phyloP scores from a whole-genome alignment of 805 yeast genomes.

The Kazachstania taianensis region DNA sequence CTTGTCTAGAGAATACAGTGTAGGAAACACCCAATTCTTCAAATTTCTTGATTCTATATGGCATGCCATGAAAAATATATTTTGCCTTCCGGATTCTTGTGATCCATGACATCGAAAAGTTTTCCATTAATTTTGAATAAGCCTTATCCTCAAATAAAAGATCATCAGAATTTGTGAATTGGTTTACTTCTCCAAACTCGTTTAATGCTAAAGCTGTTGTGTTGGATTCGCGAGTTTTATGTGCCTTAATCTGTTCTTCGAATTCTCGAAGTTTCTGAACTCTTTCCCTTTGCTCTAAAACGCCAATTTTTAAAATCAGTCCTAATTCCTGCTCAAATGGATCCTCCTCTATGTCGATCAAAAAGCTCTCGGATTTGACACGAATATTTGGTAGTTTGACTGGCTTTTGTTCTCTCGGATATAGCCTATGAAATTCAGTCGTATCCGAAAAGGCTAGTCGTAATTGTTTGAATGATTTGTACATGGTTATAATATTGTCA shows the following conservation, averaged over 20 bases:
- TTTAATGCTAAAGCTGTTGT: no score
- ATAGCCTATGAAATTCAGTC: constrained; percentile 14
- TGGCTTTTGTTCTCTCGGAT: constrained; percentile 23
- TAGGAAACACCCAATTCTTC: constrained; percentile 15
- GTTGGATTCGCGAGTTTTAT: neutral
- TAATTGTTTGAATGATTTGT: constrained; percentile 39
- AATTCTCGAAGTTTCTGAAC: constrained; percentile 30
- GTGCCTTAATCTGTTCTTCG: constrained; percentile 11
- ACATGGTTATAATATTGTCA: constrained; percentile 40
- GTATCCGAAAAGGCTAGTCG: constrained; percentile 34
- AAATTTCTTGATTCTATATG: constrained; percentile 13
- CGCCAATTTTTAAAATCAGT: constrained; percentile 47
- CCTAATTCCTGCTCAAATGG: constrained; percentile 55
- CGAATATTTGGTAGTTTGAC: constrained; percentile 34
- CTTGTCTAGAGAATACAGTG: constrained; percentile 16
- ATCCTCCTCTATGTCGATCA: constrained; percentile 49
- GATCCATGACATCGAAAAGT: constrained; percentile 36
- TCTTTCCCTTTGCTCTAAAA: constrained; percentile 45
- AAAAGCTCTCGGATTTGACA: constrained; percentile 33
- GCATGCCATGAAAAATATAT: constrained; percentile 22
- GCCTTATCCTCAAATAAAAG: constrained; percentile 6
- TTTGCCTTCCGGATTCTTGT: constrained; percentile 27
- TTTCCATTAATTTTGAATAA: constrained; percentile 17
- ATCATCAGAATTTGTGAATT: neutral
- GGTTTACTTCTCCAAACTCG: neutral